Evolutionary conservation across 208 protist species (phyloP).

Genomic region (Histomonas meleagridis): DNA sequence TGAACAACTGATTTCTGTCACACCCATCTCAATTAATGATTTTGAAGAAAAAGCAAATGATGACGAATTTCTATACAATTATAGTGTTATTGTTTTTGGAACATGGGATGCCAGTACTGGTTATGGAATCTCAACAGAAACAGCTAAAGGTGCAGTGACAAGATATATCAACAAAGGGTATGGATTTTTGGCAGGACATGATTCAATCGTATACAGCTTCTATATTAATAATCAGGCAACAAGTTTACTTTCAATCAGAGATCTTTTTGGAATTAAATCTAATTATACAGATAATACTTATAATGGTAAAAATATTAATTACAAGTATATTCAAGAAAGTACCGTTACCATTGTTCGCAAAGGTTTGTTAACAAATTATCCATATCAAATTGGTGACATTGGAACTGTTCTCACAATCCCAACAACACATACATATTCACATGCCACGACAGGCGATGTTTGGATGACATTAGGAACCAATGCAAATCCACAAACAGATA

Average conservation of each 20-base stretch:
- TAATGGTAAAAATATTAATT: too few species aligned
- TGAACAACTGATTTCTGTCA: too few species aligned
- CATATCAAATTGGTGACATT: background rate
- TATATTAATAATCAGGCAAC: too few species aligned
- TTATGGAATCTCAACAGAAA: background rate
- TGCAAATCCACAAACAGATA: background rate
- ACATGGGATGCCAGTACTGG: background rate
- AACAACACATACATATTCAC: background rate
- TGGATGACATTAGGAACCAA: background rate
- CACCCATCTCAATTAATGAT: too few species aligned
- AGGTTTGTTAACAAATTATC: background rate
- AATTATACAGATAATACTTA: too few species aligned
- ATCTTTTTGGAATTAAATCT: too few species aligned
- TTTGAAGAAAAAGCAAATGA: too few species aligned
- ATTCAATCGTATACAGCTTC: background rate
- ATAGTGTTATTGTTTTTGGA: background rate
- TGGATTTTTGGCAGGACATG: background rate
- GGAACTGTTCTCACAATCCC: background rate
- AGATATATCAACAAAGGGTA: background rate
- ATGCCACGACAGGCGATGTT: background rate
- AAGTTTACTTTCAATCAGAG: too few species aligned
- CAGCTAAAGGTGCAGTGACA: background rate
- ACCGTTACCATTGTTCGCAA: background rate
- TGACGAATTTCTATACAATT: too few species aligned
- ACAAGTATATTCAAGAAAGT: too few species aligned